Base-by-base conservation (phyloP, 192 early-diverging fungal genomes). In the Backusella circina region DNA sequence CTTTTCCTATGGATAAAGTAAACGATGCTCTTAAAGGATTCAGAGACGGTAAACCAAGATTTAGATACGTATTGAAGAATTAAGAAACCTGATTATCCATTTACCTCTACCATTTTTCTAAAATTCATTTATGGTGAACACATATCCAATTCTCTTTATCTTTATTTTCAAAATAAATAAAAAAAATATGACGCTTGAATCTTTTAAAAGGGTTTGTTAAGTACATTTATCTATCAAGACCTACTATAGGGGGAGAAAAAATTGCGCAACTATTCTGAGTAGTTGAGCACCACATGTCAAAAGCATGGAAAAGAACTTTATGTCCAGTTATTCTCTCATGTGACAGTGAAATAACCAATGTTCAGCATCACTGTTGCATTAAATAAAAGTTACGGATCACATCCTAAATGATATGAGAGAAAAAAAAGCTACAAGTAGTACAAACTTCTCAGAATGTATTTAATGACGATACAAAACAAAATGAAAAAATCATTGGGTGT, bases 1-100 rank as follows among this genome's bases (percentile, higher is more conserved):
- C 74, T 37, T 77, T 76, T 36, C 85, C 90, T 8, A 91, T 93
- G 84, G 84, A 75, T 33, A 78, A 92, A 31, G 80, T 84, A 70
- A 90, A 91, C 71, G 86, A 87, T 57, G 93, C 89, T 26, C 72
- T 93, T 39, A 78, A 87, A 79, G 84, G 76, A 35, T 81, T 94
- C 61, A 83, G 84, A 71, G 78, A 83, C n/a, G 90, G 90, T 67
- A 86, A 88, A 67, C 90, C 88, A 5, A 86, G 86, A 72, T 95
- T 91, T 78, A 86, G 93, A 72, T 77, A 91, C 70, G 93, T 95
- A 30, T 82, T 93, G 68, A 85, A 91, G 67, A 92, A 86, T 74
- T 84, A 88, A 74, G 32, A 16, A 65, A 31, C 12, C 5, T 41
- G 13, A 41, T 41, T 41, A 41, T 15, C 39, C 13, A 41, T 15